Evolutionary conservation across 441 rosid species (phyloP), one percentile per base, ranked within the genome.

Genomic region (Geranium incanum): DNA sequence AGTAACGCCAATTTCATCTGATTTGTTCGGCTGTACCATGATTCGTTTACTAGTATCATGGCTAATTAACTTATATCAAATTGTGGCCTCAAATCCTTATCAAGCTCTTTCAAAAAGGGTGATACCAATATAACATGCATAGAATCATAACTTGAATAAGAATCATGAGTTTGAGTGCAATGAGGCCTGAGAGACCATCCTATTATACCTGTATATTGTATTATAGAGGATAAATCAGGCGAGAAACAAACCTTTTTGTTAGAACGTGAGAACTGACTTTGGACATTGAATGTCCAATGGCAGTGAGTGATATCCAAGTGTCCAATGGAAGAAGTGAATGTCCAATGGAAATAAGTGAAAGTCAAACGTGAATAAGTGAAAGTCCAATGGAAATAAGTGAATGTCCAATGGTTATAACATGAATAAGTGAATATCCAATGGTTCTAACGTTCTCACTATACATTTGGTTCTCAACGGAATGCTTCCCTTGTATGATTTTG

Each of bases 121-220:
- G 43, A n/a, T 36, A 33, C 18, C 13, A 64, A 0, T 60, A 28
- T 65, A 36, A 36, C 39, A n/a, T 36, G 21, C 21, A 6, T n/a
- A 36, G 68, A 66, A 36, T n/a, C 68, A 36, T n/a, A 66, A 66
- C 68, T 66, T 36, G 68, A 37, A n/a, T 66, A n/a, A 66, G 41
- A 66, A 15, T 36, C 41, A 36, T 0, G 68, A 66, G 68, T n/a
- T 66, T 36, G 43, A 37, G 68, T 59, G 28, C 12, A 59, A 19
- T 59, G 33, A 59, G 19, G 64, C 18, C 64, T 59, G 1, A 59
- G 9, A 28, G 64, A 6, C 28, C 33, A 59, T 59, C 64, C 43
- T 39, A 38, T 38, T 55, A 55, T 16, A 55, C 16, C 19, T 55
- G 16, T 55, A 52, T 52, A 18, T 52, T 52, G 60, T 50, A 9